Conservation (phyloP, 257 asterid genomes). For the Solanum etuberosum region DNA sequence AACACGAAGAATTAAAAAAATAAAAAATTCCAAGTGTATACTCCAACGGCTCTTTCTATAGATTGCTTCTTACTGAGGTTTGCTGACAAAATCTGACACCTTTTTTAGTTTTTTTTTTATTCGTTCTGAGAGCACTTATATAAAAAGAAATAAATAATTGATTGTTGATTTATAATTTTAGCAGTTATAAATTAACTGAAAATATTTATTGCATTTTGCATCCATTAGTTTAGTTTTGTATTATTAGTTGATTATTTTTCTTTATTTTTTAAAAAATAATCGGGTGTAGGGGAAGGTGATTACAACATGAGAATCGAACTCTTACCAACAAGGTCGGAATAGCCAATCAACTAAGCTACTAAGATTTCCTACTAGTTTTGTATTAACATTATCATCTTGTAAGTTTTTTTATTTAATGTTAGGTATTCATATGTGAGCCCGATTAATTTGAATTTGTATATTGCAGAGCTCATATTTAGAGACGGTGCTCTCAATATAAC, state of each 20-base stretch:
- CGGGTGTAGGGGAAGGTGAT: too few species aligned
- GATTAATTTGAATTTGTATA: too few species aligned
- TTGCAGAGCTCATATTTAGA: too few species aligned
- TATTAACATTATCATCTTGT: not conserved
- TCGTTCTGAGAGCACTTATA: not conserved
- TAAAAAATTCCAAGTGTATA: not conserved
- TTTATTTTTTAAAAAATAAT: too few species aligned
- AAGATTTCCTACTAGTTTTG: too few species aligned
- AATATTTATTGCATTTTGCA: too few species aligned
- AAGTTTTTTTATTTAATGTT: not conserved
- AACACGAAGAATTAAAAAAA: not conserved
- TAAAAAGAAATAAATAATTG: not conserved
- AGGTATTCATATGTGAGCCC: not conserved
- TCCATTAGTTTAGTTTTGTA: too few species aligned
- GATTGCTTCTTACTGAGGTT: not conserved
- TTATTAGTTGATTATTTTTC: too few species aligned
- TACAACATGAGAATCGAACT: too few species aligned
- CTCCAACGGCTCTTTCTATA: not conserved
- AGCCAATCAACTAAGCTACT: too few species aligned
- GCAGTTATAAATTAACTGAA: not conserved
- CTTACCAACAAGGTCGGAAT: too few species aligned
- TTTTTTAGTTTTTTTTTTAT: not conserved
- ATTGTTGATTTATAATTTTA: not conserved
- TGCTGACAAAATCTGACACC: not conserved
- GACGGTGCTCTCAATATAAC: accelerated